Base-by-base conservation (phyloP, 2,329 filamentous ascomycete species). In the Thelonectria olida region DNA sequence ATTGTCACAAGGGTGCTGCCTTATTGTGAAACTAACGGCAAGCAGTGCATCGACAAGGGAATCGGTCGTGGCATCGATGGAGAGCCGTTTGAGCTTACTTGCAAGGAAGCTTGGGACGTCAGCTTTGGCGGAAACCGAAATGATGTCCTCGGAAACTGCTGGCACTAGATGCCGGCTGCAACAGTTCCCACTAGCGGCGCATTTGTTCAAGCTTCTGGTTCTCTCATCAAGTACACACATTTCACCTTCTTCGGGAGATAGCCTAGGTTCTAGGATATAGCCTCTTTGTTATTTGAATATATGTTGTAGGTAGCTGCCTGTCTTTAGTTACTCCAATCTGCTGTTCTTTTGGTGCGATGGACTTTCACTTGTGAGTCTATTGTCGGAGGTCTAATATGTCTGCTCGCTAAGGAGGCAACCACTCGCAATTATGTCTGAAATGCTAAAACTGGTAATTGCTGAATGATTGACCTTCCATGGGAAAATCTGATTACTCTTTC, bases 31-130 rank as follows among this genome's bases (percentile, higher is more conserved):
- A 23, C 13, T 2, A 10, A 52, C 38, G 8, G 5, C 2, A 7
- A 6, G 15, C 2, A 65, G 63, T 65, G 63, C 53, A 20, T 65
- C 22, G 63, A 65, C 10, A 64, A 64, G 39, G 61, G 57, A 9
- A 2, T 1, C 1, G 48, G 57, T 20, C 61, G 63, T 3, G 63
- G 63, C 2, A 65, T 65, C 3, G 63, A 65, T 8, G 63, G 63
- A 2, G 42, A 39, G 22, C 63, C 63, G 2, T 65, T 50, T 49
- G 57, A 65, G 45, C 44, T 47, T n/a, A 62, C 61, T 1, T 65
- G 63, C 53, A 39, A 62, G 44, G 19, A 65, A 57, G 49, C 53
- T 2, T 65, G 57, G 57, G 53, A 65, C 22, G 17, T 65, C 39
- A 45, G 48, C 57, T 64, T 28, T 47, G 63, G 63, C 0, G 63